phyloP scores from a whole-genome alignment of 495 filamentous ascomycete genomes.

The Bacidia rubella region DNA sequence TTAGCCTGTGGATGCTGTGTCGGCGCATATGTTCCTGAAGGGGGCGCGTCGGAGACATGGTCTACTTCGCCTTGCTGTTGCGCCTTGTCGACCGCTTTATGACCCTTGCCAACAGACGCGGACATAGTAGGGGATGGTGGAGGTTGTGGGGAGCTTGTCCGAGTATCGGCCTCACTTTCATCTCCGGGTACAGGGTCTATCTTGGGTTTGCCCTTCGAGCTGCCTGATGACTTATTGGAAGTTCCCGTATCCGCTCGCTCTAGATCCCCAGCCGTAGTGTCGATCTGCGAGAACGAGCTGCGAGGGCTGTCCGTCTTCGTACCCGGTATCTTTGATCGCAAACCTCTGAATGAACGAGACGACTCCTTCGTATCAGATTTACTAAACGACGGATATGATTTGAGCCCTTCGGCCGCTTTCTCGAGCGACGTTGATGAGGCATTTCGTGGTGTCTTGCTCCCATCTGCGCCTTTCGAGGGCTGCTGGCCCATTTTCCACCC shows the following conservation, averaged over 20 bases:
- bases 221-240: constrained; percentile 45
- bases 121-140: constrained; percentile 86
- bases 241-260: constrained; percentile 60
- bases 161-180: constrained; percentile 22
- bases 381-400: constrained; percentile 81
- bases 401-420: constrained; percentile 38
- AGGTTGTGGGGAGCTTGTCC: constrained; percentile 46
- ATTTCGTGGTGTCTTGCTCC: constrained; percentile 27
- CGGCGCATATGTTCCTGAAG: constrained; percentile 39
- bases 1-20: constrained; percentile 43
- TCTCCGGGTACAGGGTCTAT: constrained; percentile 7
- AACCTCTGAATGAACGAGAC: constrained; percentile 64
- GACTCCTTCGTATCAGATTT: constrained; percentile 94
- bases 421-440: constrained; percentile 21
- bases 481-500: constrained; percentile 67
- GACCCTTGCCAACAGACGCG: constrained; percentile 57
- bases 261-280: constrained; percentile 28
- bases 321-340: constrained; percentile 63
- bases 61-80: constrained; percentile 85
- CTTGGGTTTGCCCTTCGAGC: constrained; percentile 10
- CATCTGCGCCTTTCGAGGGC: constrained; percentile 62
- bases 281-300: constrained; percentile 51
- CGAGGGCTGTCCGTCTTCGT: constrained; percentile 65
- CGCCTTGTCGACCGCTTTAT: constrained; percentile 66
- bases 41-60: constrained; percentile 86